Evolutionary conservation across 176 grass and related monocot genomes (phyloP), one percentile per base, ranked within the genome.

Genomic region (Stipa capillata): DNA sequence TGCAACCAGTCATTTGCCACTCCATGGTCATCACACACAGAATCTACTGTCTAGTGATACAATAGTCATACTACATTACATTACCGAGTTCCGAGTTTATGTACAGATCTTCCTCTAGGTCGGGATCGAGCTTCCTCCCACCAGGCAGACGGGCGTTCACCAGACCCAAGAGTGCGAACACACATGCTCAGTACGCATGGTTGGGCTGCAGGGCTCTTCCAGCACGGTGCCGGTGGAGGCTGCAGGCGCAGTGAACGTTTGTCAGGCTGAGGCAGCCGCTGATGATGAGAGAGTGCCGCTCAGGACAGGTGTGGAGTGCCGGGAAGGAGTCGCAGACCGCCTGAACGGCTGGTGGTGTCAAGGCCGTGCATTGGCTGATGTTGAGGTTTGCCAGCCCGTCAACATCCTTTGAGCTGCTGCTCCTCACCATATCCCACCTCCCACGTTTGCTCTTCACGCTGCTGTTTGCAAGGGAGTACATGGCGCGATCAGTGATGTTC

Each of bases 231-330:
- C 51, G 76, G 25, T 93, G 85, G 73, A 88, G 68, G 29, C 87
- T 68, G 27, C 93, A 97, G 42, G 85, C 90, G 2, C 93, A 97
- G 74, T 97, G 93, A 28, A 97, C 93, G 0, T 87, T 84, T 0
- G 93, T 97, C 66, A 97, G 85, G 72, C 87, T 97, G 33, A 97
- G 90, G 74, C 90, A 97, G 65, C 93, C 93, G 20, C 93, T 97
- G 66, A 97, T 97, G 77, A 97, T 97, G 49, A 97, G 90, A 0
- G 93, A 97, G 87, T 97, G 93, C 44, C 93, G 83, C 3, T 84
- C 90, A 0, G 93, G 64, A 65, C 93, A 97, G 0, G 93, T 97
- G 76, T 97, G 93, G 44, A 97, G 77, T 0, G 79, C 85, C 5
- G 93, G 93, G 47, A 97, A 97, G 21, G 93, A 90, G 72, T 92